phyloP scores from a whole-genome alignment of 1,139 yeast genomes.

The Kodamaea sp. region DNA sequence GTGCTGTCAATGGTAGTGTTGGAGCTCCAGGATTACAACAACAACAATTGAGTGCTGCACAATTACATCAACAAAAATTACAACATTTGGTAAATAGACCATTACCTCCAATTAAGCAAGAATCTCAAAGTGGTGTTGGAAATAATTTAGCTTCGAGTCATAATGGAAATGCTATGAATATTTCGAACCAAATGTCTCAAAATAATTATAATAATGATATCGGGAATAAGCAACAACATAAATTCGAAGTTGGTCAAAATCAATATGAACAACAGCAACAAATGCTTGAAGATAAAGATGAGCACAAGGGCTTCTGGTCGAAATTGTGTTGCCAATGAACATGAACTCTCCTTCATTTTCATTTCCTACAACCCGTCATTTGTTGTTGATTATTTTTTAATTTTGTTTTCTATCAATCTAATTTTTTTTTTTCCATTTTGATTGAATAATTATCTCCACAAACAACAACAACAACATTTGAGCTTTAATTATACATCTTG shows the following conservation, averaged over 20 bases:
- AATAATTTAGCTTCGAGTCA: slow-evolving; percentile 2
- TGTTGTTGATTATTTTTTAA: not conserved
- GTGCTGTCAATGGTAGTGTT: slow-evolving; percentile 1
- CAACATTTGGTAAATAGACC: slow-evolving; percentile 51
- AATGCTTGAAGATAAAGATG: slow-evolving; percentile 32
- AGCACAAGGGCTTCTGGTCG: slow-evolving; percentile 43
- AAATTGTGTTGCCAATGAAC: slow-evolving; percentile 43
- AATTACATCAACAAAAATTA: slow-evolving; percentile 49
- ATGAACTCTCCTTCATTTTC: too few relatives aligned
- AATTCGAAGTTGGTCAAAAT: slow-evolving; percentile 18
- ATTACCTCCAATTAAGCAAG: slow-evolving; percentile 49
- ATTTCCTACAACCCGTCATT: not conserved
- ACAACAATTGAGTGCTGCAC: slow-evolving; percentile 38
- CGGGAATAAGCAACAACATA: slow-evolving; percentile 14
- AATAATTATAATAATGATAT: slow-evolving; percentile 13
- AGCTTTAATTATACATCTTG: not conserved
- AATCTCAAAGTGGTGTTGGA: slow-evolving; percentile 21
- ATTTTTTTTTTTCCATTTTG: not conserved
- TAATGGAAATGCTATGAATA: slow-evolving; percentile 5
- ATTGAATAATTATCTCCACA: not conserved
- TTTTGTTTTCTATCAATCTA: not conserved
- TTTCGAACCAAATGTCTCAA: slow-evolving; percentile 13
- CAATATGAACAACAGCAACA: slow-evolving; percentile 40
- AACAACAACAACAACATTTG: not conserved
- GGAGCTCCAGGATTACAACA: slow-evolving; percentile 20